Base-by-base conservation (phyloP, 140 eudicot species). In the Ambrosia hybrid region DNA sequence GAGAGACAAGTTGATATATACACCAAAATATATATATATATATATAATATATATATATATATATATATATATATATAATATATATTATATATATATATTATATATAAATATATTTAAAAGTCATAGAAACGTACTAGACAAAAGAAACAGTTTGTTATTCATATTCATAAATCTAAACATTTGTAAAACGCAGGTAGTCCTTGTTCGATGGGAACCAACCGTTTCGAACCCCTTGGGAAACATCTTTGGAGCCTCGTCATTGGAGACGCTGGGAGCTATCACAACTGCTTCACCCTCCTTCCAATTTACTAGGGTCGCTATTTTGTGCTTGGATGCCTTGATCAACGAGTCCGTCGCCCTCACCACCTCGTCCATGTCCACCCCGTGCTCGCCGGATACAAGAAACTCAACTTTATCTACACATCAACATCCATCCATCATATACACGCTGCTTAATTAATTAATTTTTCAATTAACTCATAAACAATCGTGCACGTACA, bases 241-340 rank as follows among this genome's bases (percentile, higher is more conserved):
- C 85, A 92, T 65, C 74, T 81, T 51, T 1, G 73, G 69, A 17
- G 98, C 98, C 51, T 89, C 85, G 0, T 89, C 89, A 15, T 71
- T 75, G 1, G 87, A 71, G 0, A 88, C 91, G 21, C 84, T 79
- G 0, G 96, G 96, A 6, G 95, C 65, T 0, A 92, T 89, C 57
- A 92, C 98, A 57, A 85, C 98, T 34, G 64, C 67, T 3, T 92
- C 96, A 0, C 90, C 96, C 5, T 79, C 80, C 68, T 89, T 92
- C 98, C 98, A 92, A 59, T 92, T 88, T 0, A 77, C 95, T 7
- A 96, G 96, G 14, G 96, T 92, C 0, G 98, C 96, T 0, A 87
- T 78, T 73, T 89, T 89, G 76, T 87, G 33, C 33, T 55, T 15
- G 17, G 68, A 21, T 26, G 95, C 95, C 83, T 67, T 85, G 76